Conservation (phyloP, 208 protist genomes). For the Trypanosoma rangeli region DNA sequence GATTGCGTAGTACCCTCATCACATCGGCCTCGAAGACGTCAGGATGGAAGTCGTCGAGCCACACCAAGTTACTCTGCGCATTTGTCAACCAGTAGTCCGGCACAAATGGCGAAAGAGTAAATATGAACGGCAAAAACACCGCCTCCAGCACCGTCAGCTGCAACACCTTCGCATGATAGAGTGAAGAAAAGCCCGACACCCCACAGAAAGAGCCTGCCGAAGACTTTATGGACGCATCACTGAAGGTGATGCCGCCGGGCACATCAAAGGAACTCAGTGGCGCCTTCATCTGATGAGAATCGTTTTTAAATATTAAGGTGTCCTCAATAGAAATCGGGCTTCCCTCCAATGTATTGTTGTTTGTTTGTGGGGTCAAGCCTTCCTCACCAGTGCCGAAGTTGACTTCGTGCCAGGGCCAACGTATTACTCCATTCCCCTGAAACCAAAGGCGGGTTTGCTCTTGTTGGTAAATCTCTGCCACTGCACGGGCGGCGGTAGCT, state of each 20-base stretch:
- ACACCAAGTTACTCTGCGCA: constrained; percentile 39
- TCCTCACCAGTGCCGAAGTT: background rate
- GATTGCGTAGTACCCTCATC: constrained; percentile 22
- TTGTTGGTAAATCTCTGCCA: constrained; percentile 60
- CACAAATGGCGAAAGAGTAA: constrained; percentile 39
- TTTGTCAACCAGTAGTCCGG: constrained; percentile 41
- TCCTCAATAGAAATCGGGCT: background rate
- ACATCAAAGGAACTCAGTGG: background rate
- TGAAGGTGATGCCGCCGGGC: background rate
- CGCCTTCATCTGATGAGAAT: background rate
- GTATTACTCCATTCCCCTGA: background rate
- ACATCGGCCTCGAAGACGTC: constrained; percentile 45
- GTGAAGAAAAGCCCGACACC: constrained; percentile 14
- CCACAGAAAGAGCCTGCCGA: background rate
- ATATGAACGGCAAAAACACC: constrained; percentile 50
- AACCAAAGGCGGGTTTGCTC: constrained; percentile 1
- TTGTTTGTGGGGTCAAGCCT: background rate
- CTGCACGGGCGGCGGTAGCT: constrained; percentile 23
- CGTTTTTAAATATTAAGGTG: too few species aligned
- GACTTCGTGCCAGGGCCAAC: background rate
- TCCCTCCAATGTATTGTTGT: background rate
- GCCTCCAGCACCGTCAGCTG: constrained; percentile 42
- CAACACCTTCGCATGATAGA: constrained; percentile 45
- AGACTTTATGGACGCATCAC: background rate
- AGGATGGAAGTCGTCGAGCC: constrained; percentile 15